A percentile compares a stretch with the other conserved stretches of the same genome.
Conservation (phyloP, 768 basidiomycete genomes). For the Pleurotus ostreatus region DNA sequence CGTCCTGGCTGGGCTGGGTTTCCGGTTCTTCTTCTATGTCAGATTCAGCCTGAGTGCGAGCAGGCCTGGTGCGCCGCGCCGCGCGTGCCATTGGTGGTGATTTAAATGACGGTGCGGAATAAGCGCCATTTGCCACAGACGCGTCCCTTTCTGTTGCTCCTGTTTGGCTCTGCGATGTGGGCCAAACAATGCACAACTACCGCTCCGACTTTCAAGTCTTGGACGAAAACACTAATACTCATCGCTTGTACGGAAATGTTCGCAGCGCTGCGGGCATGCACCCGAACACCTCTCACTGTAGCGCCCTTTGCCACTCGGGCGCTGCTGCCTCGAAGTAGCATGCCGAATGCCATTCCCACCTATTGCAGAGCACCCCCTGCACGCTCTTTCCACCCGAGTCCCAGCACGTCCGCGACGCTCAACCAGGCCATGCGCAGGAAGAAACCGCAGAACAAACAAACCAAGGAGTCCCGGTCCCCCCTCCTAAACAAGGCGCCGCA, state of each 20-base stretch:
- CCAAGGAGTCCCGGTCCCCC: constrained; percentile 65
- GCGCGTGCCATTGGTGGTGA: constrained; percentile 24
- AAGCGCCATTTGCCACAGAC: constrained; percentile 20
- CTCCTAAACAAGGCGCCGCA: constrained; percentile 78
- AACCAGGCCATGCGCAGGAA: constrained; percentile 87
- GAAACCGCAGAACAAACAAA: constrained; percentile 45
- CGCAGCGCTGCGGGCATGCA: constrained; percentile 29
- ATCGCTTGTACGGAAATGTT: constrained; percentile 25
- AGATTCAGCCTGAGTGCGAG: constrained; percentile 44
- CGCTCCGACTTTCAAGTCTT: neutral
- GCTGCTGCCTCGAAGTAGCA: constrained; percentile 7
- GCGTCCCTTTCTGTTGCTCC: constrained; percentile 22
- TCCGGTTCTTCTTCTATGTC: constrained; percentile 57
- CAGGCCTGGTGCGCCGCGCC: constrained; percentile 34
- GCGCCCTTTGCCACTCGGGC: constrained; percentile 20
- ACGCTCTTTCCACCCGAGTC: constrained; percentile 62
- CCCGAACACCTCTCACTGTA: constrained; percentile 24
- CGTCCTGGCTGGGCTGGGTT: constrained; percentile 26
- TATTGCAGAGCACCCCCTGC: neutral
- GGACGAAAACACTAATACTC: constrained; percentile 19
- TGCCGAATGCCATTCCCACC: neutral
- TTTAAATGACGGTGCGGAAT: neutral
- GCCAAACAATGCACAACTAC: constrained; percentile 3
- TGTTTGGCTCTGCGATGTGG: constrained; percentile 17
- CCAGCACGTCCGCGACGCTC: constrained; percentile 61